Conservation (phyloP, 2,329 filamentous ascomycete species). For the Elsinoe necatrix region DNA sequence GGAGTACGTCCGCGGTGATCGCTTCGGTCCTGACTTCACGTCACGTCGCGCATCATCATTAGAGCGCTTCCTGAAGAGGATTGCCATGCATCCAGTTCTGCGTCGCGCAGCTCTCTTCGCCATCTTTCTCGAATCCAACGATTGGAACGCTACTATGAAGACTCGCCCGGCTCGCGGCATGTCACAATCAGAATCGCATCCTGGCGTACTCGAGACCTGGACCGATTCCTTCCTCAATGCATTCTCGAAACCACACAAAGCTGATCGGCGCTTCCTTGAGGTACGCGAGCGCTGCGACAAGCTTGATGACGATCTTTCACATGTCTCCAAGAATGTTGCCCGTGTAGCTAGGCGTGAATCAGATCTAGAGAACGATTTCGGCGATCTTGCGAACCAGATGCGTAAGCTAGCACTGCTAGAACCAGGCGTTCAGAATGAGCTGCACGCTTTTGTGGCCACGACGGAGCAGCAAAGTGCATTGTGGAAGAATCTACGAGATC, state of each 20-base stretch:
- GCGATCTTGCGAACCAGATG: conserved; percentile 87
- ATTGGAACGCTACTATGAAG: conserved; percentile 97
- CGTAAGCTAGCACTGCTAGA: conserved; percentile 86
- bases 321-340: conserved; percentile 93
- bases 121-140: conserved; percentile 80
- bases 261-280: conserved; percentile 88
- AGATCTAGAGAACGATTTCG: conserved; percentile 80
- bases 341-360: conserved; percentile 79
- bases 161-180: conserved; percentile 58
- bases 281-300: conserved; percentile 89
- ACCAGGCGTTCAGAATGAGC: conserved; percentile 70
- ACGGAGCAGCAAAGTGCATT: conserved; percentile 76
- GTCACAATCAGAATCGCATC: conserved; percentile 34
- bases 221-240: conserved; percentile 95
- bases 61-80: conserved; percentile 78
- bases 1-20: conserved; percentile 94
- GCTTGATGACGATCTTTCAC: conserved; percentile 82
- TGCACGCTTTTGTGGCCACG: conserved; percentile 78
- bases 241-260: conserved; percentile 92
- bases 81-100: conserved; percentile 81
- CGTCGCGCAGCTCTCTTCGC: conserved; percentile 75
- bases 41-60: conserved; percentile 79
- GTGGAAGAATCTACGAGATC: conserved; percentile 72
- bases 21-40: conserved; percentile 90
- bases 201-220: conserved; percentile 78